These are phyloP conservation scores for Pueraria montana DNA, from an alignment of 306 rosid genomes.

Conservation along the genomic window DNA sequence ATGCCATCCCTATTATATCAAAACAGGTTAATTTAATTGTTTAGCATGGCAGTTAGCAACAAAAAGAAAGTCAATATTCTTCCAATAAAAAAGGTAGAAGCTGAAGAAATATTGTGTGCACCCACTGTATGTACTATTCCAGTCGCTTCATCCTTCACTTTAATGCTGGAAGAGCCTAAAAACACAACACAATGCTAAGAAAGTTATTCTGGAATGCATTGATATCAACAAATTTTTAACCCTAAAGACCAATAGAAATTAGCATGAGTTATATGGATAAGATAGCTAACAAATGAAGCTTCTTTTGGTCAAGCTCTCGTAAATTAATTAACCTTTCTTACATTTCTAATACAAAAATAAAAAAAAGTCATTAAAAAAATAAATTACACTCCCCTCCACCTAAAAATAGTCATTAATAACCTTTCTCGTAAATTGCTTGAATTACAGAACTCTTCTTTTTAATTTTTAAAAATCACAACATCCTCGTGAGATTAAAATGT, in stretches of 20 bases:
- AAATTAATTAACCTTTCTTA: slow-evolving; percentile 34
- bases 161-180: slow-evolving; percentile 82
- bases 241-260: slow-evolving; percentile 30
- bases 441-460: background rate
- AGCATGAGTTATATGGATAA: slow-evolving; percentile 22
- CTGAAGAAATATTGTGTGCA: slow-evolving; percentile 73
- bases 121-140: slow-evolving; percentile 72
- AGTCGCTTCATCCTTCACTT: slow-evolving; percentile 71
- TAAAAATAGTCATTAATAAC: background rate
- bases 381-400: background rate
- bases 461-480: background rate
- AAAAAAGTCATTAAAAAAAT: slow-evolving; percentile 11
- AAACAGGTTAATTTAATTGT: slow-evolving; percentile 46
- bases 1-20: slow-evolving; percentile 30
- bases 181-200: slow-evolving; percentile 39
- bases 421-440: background rate
- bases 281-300: slow-evolving; percentile 8
- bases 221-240: slow-evolving; percentile 26
- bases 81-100: slow-evolving; percentile 54
- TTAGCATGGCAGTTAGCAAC: slow-evolving; percentile 56
- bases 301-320: background rate
- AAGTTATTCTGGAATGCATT: slow-evolving; percentile 28
- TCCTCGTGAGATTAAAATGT: background rate
- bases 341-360: background rate
- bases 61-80: slow-evolving; percentile 63